Evolutionary conservation across 129 eudicot genomes (phyloP), one percentile per base, ranked within the genome.

Genomic region (Lactuca sativa): DNA sequence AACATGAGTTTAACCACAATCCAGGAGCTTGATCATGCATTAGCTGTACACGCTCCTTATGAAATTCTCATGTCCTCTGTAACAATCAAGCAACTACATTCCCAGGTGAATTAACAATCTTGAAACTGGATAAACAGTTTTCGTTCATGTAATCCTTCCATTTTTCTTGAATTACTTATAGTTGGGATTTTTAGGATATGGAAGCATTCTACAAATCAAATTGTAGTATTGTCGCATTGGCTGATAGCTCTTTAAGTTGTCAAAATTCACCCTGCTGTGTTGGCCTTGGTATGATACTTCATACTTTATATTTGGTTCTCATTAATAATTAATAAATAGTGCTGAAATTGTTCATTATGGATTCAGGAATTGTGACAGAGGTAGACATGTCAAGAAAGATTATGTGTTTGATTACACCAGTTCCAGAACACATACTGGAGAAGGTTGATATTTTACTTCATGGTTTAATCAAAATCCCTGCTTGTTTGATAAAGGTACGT

Each of bases 401-500:
- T 47, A 25, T 91, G 31, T 82, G 85, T 67, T 53, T 91, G 59
- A 78, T 88, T 48, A 85, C 97, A 32, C 96, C 96, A 14, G 86
- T 86, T 73, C 90, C 87, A n/a, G 81, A 56, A 55, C 66, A 70
- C 51, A 56, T 44, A 58, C 59, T 86, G 75, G 80, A 78, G 62
- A 82, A 82, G 40, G 96, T 88, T 63, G 85, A 85, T 85, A 65
- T 81, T 30, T 72, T 91, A 52, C 81, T 91, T n/a, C 92, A 83
- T 62, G 97, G 90, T 14, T 83, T 81, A 37, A 80, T 88, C 63
- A 84, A 83, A 64, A 70, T 86, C 70, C 97, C 97, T 34, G 61
- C 75, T 73, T 75, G 79, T 82, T 86, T 91, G 70, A 72, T 78
- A 65, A 90, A 91, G 96, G 97, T 91, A 91, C 92, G 97, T 91